Evolutionary conservation across 2,329 filamentous ascomycete species (phyloP), one percentile per base, ranked within the genome.

Genomic region (Domatiomyces catenatus): DNA sequence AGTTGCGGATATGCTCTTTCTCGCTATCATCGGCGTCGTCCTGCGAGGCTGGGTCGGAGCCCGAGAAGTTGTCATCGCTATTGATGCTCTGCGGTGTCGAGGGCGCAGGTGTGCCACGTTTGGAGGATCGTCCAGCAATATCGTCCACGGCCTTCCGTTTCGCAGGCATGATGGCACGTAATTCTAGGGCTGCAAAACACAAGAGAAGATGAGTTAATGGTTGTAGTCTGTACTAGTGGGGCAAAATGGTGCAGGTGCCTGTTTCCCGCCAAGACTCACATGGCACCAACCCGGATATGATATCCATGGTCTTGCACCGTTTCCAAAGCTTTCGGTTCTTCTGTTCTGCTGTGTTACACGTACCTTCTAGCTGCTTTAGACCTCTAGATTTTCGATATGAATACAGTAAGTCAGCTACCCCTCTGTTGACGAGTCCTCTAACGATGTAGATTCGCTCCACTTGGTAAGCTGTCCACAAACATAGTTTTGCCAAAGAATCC

Each of bases 51-150:
- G 68, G 69, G 46, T 72, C 73, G 12, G 70, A 71, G 32, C 73
- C 73, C 20, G 74, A 75, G 62, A 75, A 80, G 56, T 79, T 77
- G 60, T 78, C 76, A 56, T 74, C 72, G 63, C 75, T 79, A 48
- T 64, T 67, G 51, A 73, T 55, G 51, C 64, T 67, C 36, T 69
- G 66, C 24, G 66, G 67, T 8, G 66, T 64, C 20, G 64, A 64
- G 20, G 70, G 68, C 42, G 70, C 68, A 17, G 70, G 70, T 8
- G 70, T 73, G 8, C 69, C 62, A 46, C 71, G 68, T 56, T 75
- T 75, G 17, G 71, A 70, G 19, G 67, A 64, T 58, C 74, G 70
- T 51, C 64, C 69, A 46, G 63, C 49, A 58, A 60, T 52, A 45
- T 54, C 55, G 46, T 60, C 58, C n/a, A 64, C 60, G n/a, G 67